Base-by-base conservation (phyloP, 2,329 filamentous ascomycete genomes). In the Aspergillus glaucus region DNA sequence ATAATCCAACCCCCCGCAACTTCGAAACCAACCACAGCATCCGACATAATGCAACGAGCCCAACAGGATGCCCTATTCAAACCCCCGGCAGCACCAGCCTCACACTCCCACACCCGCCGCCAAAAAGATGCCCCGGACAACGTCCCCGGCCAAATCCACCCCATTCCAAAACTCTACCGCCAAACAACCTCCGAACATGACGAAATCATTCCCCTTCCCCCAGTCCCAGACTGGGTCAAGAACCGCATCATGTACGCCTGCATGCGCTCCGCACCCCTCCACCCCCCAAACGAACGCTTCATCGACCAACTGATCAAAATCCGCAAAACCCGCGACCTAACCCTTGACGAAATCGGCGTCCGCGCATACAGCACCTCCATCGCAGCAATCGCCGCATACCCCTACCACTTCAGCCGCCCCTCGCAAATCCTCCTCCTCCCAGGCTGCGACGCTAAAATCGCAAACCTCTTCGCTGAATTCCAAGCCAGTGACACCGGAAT, bases 281-380 rank as follows among this genome's bases (percentile, higher is more conserved):
- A 84, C 47, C 76, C 83, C 0, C 86, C 87, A 0, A 97, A 97
- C 57, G 75, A 81, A 39, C 67, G 67, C 0, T 97, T 98, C 64
- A 81, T 96, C 39, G 70, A 79, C 1, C 77, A 87, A 51, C 76
- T 98, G 4, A 80, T 83, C 57, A 84, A 85, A 50, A 88, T 97
- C 55, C 81, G 86, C 42, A 81, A 80, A 2, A 78, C 85, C 2
- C 80, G 92, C 19, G 76, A 81, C 14, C 74, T 96, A 1, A 83
- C 79, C 1, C 81, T 82, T 7, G 90, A 96, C 58, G 78, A 86
- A 43, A 82, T 94, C 50, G 89, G 88, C 2, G 82, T 91, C 0
- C 81, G 89, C 44, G 90, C 92, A 0, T 97, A 97, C 64, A 91
- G 87, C 26, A 90, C 86, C 2, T 84, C 86, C 10, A 95, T 97